These are phyloP conservation scores for Hanseniaspora nectarophila DNA, from an alignment of 805 yeast genomes.

Conservation along the genomic window DNA sequence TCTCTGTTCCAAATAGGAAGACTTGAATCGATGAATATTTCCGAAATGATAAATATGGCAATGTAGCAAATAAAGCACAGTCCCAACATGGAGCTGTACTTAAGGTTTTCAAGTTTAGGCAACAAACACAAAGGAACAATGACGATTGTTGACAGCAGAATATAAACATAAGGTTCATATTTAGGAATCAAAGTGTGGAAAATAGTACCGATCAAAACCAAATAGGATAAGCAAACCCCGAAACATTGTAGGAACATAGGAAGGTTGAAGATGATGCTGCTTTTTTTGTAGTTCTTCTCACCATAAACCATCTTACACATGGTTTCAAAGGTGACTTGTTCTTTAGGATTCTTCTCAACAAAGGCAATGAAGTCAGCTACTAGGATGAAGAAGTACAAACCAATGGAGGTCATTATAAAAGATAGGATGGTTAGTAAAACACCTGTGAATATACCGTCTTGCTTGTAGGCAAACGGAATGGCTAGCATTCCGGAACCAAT, in stretches of 20 bases:
- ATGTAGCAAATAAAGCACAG: slow-evolving; percentile 54
- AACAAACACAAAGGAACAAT: slow-evolving; percentile 55
- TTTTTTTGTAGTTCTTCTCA: slow-evolving; percentile 56
- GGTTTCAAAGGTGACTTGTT: slow-evolving; percentile 56
- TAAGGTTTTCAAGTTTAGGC: slow-evolving; percentile 54
- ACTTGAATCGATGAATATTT: slow-evolving; percentile 31
- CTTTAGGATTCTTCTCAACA: slow-evolving; percentile 47
- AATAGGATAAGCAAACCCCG: slow-evolving; percentile 61
- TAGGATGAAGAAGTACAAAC: slow-evolving; percentile 33
- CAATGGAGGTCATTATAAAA: slow-evolving; percentile 55
- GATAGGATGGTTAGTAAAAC: slow-evolving; percentile 44
- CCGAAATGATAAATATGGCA: slow-evolving; percentile 42
- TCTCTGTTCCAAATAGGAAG: slow-evolving; percentile 23
- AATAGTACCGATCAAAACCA: slow-evolving; percentile 65
- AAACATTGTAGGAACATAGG: slow-evolving; percentile 69
- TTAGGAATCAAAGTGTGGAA: slow-evolving; percentile 50
- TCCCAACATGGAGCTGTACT: slow-evolving; percentile 60
- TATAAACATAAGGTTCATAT: slow-evolving; percentile 34
- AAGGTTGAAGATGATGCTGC: slow-evolving; percentile 57
- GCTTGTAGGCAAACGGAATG: slow-evolving; percentile 55
- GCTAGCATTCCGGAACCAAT: slow-evolving; percentile 68
- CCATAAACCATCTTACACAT: slow-evolving; percentile 33
- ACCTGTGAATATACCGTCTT: slow-evolving; percentile 57
- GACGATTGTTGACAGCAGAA: slow-evolving; percentile 33
- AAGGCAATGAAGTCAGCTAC: slow-evolving; percentile 22